phyloP scores from a whole-genome alignment of 495 filamentous ascomycete genomes.

The Penicillium nucicola region DNA sequence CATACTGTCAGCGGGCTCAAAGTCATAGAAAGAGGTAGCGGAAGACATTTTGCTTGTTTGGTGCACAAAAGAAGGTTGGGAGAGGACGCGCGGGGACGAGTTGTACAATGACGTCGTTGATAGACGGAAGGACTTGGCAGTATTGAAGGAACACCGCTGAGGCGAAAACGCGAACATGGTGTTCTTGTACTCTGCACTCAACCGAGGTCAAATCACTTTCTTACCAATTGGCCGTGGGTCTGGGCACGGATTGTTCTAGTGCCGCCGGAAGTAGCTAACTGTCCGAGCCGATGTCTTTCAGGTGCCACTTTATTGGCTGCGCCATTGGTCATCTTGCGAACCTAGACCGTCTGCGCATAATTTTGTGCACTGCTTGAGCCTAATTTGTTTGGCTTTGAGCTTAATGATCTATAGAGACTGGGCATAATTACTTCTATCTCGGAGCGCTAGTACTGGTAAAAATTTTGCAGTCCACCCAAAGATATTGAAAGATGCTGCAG shows the following conservation, averaged over 20 bases:
- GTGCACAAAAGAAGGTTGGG: neutral
- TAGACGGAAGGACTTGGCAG: slow-evolving; percentile 3
- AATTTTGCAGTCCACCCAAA: too few species aligned
- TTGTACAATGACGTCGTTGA: slow-evolving; percentile 1
- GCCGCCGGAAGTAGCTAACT: slow-evolving; percentile 1
- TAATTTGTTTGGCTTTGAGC: too few species aligned
- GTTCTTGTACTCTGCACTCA: neutral
- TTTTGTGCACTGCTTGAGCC: too few species aligned
- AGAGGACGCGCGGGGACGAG: neutral
- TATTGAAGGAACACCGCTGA: neutral
- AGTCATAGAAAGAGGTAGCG: slow-evolving; percentile 87
- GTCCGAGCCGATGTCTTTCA: neutral
- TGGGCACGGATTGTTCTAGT: neutral
- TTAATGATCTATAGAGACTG: too few species aligned
- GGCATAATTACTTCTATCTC: too few species aligned
- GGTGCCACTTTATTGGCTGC: too few species aligned
- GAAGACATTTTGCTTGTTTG: slow-evolving; percentile 67
- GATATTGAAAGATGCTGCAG: too few species aligned
- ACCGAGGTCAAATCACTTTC: slow-evolving; percentile 1
- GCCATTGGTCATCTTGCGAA: too few species aligned
- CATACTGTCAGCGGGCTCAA: slow-evolving; percentile 79
- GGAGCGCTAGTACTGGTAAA: too few species aligned
- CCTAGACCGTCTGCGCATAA: too few species aligned
- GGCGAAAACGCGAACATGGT: neutral
- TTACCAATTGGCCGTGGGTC: slow-evolving; percentile 8